Evolutionary conservation across 495 filamentous ascomycete species (phyloP), one percentile per base, ranked within the genome.

Genomic region (Neurospora sp.): DNA sequence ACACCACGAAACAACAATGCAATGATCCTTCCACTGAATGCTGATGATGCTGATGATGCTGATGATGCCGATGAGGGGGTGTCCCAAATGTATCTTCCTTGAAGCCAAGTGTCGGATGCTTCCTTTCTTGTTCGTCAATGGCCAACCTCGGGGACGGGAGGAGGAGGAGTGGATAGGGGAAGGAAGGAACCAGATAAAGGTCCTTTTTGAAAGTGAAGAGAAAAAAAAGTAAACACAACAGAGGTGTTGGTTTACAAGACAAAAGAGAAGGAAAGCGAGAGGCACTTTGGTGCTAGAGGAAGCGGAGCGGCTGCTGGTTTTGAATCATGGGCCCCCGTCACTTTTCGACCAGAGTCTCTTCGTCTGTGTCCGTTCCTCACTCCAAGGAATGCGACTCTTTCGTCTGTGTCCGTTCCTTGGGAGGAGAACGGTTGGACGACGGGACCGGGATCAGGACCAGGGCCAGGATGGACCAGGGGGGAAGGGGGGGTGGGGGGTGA

Each of bases 61-160:
- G n/a, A n/a, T n/a, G n/a, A n/a, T n/a, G n/a, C n/a, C n/a, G 39
- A 68, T 74, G 61, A 22, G 11, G 46, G 46, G 46, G 20, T 53
- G 22, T 59, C 48, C 48, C 48, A 59, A 53, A 14, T 53, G 48
- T 27, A 14, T 20, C 27, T 72, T 76, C 77, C 72, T 68, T 31
- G 74, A 68, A 42, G 42, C 38, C 69, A 10, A 14, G 20, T 27
- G 72, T 72, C 70, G 73, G 70, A 74, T 79, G 74, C 72, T 70
- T 76, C 71, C 70, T 75, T 38, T 76, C 70, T 53, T 27, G 27
- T 37, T 27, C 20, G 79, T 79, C 73, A 79, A 77, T 72, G 75
- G 75, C 73, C 74, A 69, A 71, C 40, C 73, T 74, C 75, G 39
- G 38, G 14, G 20, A 74, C 44, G 40, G 31, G 69, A 48, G 71